phyloP scores from a whole-genome alignment of 306 rosid species.

The Purshia tridentata region DNA sequence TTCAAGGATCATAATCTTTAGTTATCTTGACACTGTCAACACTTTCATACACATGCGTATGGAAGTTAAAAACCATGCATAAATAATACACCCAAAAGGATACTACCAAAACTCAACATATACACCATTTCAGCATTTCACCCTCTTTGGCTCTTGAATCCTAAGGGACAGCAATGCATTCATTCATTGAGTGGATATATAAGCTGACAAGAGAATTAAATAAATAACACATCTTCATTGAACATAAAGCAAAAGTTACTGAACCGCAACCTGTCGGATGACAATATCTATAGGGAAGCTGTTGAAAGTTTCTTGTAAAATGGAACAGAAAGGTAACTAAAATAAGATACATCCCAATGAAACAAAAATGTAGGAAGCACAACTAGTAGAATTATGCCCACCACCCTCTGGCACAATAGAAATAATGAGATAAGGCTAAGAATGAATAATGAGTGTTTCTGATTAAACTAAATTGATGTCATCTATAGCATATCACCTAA shows the following conservation, averaged over 20 bases:
- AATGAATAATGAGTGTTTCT: constrained; percentile 19
- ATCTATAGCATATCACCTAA: constrained; percentile 15
- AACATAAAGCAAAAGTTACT: background rate
- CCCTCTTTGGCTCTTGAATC: background rate
- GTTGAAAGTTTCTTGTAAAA: constrained; percentile 9
- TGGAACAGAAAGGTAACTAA: constrained; percentile 11
- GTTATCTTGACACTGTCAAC: background rate
- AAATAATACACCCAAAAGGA: background rate
- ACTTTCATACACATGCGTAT: background rate
- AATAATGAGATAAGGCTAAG: constrained; percentile 19
- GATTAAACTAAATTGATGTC: constrained; percentile 2
- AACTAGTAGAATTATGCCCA: constrained; percentile 17
- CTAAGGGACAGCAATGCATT: background rate
- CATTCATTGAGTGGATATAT: no score
- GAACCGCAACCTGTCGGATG: background rate
- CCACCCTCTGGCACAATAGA: constrained; percentile 16
- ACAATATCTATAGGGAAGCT: constrained; percentile 10
- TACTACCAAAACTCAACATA: background rate
- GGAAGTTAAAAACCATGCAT: background rate
- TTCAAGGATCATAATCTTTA: no score
- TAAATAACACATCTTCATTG: constrained; percentile 15
- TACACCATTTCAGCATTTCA: background rate
- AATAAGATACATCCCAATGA: constrained; percentile 7
- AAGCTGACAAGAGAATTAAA: constrained; percentile 3
- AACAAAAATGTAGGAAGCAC: constrained; percentile 10